A percentile compares a stretch with the other conserved stretches of the same genome.
Evolutionary conservation across 306 rosid genomes (phyloP).

Genomic region (Castanea mollissima): DNA sequence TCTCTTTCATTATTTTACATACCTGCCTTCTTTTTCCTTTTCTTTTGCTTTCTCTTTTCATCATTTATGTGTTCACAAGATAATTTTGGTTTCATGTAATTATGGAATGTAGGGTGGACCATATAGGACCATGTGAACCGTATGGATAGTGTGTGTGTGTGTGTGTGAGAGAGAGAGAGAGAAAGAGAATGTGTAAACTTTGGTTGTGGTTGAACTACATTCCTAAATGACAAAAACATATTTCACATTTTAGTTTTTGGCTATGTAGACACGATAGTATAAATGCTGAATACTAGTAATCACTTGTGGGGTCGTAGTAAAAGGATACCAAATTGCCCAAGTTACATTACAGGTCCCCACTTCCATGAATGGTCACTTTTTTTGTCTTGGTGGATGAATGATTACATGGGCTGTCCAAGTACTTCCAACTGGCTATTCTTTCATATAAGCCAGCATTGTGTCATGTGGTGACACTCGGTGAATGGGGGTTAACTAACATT

Average conservation of each 20-base stretch:
- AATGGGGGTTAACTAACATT: too few relatives aligned
- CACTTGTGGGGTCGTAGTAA: background rate
- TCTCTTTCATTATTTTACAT: background rate
- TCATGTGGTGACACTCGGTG: conserved; percentile 23
- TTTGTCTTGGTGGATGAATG: conserved; percentile 10
- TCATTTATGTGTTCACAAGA: conserved; percentile 10
- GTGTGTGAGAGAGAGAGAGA: background rate
- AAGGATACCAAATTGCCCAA: background rate
- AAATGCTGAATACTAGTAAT: background rate
- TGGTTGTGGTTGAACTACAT: too few relatives aligned
- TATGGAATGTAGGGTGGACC: conserved; percentile 24
- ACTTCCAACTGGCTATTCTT: conserved; percentile 15
- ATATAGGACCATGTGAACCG: conserved; percentile 20
- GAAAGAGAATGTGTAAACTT: too few relatives aligned
- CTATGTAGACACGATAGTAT: background rate
- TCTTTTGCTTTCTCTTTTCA: background rate
- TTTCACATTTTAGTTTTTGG: too few relatives aligned
- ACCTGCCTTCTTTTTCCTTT: background rate
- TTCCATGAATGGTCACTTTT: conserved; percentile 18
- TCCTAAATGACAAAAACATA: too few relatives aligned
- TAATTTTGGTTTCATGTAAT: conserved; percentile 1
- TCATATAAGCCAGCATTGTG: conserved; percentile 12
- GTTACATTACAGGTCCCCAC: conserved; percentile 22
- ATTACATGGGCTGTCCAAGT: conserved; percentile 11
- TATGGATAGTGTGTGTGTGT: too few relatives aligned